These are phyloP conservation scores for Cladobotryum protrusum DNA, from an alignment of 2,329 filamentous ascomycete species.

Conservation along the genomic window DNA sequence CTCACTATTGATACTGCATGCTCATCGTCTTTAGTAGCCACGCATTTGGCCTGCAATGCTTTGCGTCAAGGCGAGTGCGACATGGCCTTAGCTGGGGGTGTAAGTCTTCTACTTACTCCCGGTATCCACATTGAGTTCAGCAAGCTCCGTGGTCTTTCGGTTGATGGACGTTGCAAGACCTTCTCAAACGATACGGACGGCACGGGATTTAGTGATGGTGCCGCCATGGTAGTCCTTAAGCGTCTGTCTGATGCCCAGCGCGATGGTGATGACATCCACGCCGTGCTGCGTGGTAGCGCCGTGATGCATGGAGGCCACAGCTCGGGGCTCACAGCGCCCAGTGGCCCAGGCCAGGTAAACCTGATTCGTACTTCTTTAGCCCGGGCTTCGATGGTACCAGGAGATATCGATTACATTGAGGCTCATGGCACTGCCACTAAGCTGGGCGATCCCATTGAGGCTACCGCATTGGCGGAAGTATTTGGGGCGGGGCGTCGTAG, in stretches of 20 bases:
- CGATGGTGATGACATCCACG: conserved; percentile 33
- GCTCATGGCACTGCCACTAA: conserved; percentile 87
- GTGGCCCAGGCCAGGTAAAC: no score
- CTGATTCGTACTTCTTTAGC: no score
- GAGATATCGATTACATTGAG: conserved; percentile 61
- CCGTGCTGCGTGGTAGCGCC: conserved; percentile 27
- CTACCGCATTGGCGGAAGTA: conserved; percentile 62
- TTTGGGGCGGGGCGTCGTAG: conserved; percentile 21
- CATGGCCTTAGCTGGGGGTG: conserved; percentile 15
- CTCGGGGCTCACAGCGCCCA: no score
- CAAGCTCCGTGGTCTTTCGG: no score
- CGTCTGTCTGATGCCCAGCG: conserved; percentile 34
- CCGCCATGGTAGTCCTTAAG: conserved; percentile 34
- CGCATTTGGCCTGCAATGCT: conserved; percentile 43
- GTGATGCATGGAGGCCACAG: conserved; percentile 33
- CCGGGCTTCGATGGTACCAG: conserved; percentile 13
- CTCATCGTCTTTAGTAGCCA: conserved; percentile 41
- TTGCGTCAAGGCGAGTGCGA: conserved; percentile 20
- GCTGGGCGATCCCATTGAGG: conserved; percentile 75
- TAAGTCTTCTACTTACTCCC: conserved; percentile 11
- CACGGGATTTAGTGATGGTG: conserved; percentile 16
- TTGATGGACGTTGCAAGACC: no score
- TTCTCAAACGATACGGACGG: conserved; percentile 6
- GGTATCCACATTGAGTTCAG: no score
- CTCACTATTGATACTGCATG: conserved; percentile 46